Evolutionary conservation across 495 filamentous ascomycete species (phyloP).

Genomic region (Penicillium odoratum): DNA sequence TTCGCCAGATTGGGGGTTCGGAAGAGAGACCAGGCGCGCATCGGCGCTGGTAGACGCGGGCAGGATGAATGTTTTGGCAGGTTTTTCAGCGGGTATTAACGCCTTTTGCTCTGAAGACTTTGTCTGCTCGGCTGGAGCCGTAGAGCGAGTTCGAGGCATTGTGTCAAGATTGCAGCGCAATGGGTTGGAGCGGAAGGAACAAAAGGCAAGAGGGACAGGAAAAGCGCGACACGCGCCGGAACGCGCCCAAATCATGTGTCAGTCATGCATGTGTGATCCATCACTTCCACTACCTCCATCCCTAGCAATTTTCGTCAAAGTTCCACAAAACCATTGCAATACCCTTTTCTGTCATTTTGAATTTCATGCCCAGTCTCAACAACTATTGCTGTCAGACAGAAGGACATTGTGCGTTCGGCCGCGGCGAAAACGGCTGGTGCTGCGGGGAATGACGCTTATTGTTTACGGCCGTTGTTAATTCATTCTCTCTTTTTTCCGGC

Average conservation of each 20-base stretch:
- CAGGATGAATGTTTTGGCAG: conserved; percentile 76
- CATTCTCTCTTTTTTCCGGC: background rate
- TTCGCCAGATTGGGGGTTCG: conserved; percentile 68
- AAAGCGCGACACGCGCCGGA: conserved; percentile 30
- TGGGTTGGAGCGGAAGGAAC: background rate
- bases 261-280: conserved; percentile 22
- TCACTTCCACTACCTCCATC: conserved; percentile 22
- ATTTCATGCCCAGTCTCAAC: background rate
- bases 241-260: conserved; percentile 37
- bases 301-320: conserved; percentile 1
- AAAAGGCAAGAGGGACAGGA: conserved; percentile 9
- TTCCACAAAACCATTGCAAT: background rate
- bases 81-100: conserved; percentile 30
- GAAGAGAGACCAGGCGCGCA: conserved; percentile 71
- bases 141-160: conserved; percentile 35
- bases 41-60: conserved; percentile 63
- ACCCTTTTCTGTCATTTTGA: background rate
- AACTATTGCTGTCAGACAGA: background rate
- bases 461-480: conserved; percentile 10
- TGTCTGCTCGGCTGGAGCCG: conserved; percentile 23
- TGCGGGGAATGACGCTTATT: conserved; percentile 24
- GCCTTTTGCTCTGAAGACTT: conserved; percentile 13
- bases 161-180: conserved; percentile 6
- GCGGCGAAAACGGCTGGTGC: conserved; percentile 17
- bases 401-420: conserved; percentile 11